Evolutionary conservation across 495 filamentous ascomycete species (phyloP), one percentile per base, ranked within the genome.

Genomic region (Neurospora sp.): DNA sequence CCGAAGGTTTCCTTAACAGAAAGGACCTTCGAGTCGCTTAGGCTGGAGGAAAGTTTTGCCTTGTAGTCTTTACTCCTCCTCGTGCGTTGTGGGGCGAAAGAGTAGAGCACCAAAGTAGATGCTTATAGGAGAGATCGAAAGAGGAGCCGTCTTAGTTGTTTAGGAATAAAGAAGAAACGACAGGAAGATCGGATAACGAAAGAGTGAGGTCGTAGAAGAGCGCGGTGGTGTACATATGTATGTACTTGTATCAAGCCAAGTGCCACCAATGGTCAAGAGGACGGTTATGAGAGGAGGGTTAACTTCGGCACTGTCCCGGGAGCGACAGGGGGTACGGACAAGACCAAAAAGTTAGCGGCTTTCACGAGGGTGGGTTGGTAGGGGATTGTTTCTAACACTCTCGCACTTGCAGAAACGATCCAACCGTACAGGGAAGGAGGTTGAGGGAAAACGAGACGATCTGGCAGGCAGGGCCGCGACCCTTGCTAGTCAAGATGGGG

Each of bases 371-470:
- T 79, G 81, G 79, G 78, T 76, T 79, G 80, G 79, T 78, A 81
- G 75, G 75, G 78, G 79, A 75, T 75, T 75, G 68, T 82, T 82
- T 78, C 83, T 79, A 78, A 83, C 78, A 78, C 78, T 74, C 79
- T 78, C 82, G 82, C 83, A 84, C 82, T 77, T 81, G 78, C 79
- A 82, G 80, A 82, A 79, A 81, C 81, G 82, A 81, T 82, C 82
- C 84, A 85, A 83, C 84, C 84, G 78, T 79, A 85, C 81, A 84
- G 81, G 84, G 84, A 86, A 86, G 84, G 84, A 86, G 84, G 82
- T 77, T 81, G 79, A 81, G 80, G 53, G 27, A 78, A 79, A 83
- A 84, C 81, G 81, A 74, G 76, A 80, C 80, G 82, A 84, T 84
- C 83, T 84, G 80, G 80, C 80, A 79, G 77, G 77, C 78, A 74